Base-by-base conservation (phyloP, 2,329 filamentous ascomycete genomes). In the Fusarium acutatum region DNA sequence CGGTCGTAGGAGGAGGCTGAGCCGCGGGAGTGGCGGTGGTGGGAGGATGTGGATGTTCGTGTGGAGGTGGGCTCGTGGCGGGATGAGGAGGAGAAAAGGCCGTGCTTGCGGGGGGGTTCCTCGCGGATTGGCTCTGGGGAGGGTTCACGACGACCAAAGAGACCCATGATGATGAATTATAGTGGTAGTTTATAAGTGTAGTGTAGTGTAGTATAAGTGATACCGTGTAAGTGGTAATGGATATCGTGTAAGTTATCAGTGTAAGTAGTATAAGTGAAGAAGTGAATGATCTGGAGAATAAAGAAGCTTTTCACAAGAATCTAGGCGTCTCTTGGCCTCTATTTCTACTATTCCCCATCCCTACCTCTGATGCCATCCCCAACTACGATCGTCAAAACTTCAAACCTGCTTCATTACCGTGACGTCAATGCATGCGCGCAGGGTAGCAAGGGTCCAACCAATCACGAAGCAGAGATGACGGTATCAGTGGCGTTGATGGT, bases 1-100 rank as follows among this genome's bases (percentile, higher is more conserved):
- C 46, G 66, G 67, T 54, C 61, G 60, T 75, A 73, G 35, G 77
- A 75, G 17, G 68, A 71, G 5, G 67, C 71, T 14, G 60, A 72
- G 1, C 63, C 66, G 12, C 61, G 60, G 7, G 71, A 67, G 47
- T 59, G 60, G 20, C 62, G 54, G 60, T 43, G 70, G 18, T 52
- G 65, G 6, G 66, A 64, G 30, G 81, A 79, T 5, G 78, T 79
- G 7, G 77, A 69, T 34, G 76, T 61, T 41, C 78, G 43, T 53
- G 77, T 74, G 13, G 79, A 79, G 1, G 77, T 70, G 22, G 74
- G 74, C 37, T 79, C 75, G 40, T 80, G 80, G 28, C 77, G 80
- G 47, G 43, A 44, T 65, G 77, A 75, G 38, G 62, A 43, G 52
- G 53, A 32, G 74, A 85, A 85, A 74, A 85, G 79, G 61, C 83